phyloP scores from a whole-genome alignment of 1,284 basidiomycete species.

The Hortiboletus rubellus region DNA sequence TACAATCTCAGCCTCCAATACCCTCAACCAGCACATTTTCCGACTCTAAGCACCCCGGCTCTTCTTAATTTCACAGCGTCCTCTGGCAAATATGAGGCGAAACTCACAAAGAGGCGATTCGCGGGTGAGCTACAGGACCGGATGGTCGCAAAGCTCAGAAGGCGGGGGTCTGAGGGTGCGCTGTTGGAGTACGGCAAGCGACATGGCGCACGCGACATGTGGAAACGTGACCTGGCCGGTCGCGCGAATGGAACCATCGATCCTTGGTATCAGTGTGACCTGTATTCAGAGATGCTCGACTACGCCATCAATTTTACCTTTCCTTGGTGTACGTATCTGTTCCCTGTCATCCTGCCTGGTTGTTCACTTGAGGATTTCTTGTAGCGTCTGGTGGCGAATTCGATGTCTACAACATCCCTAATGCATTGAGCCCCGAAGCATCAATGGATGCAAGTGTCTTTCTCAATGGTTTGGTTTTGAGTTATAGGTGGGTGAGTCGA shows the following conservation, averaged over 20 bases:
- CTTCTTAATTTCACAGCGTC: constrained; percentile 17
- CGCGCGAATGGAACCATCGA: constrained; percentile 55
- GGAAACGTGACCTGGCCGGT: constrained; percentile 48
- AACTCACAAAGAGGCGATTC: constrained; percentile 17
- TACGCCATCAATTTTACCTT: constrained; percentile 61
- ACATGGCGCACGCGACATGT: constrained; percentile 21
- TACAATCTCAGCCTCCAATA: constrained; percentile 72
- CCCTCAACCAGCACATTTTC: constrained; percentile 59
- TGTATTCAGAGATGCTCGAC: constrained; percentile 51
- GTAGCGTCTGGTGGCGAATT: constrained; percentile 40
- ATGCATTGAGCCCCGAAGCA: constrained; percentile 50
- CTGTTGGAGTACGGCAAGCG: constrained; percentile 6
- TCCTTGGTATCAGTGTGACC: constrained; percentile 57
- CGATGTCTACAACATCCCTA: constrained; percentile 53
- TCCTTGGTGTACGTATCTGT: constrained; percentile 58
- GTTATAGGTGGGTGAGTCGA: not conserved
- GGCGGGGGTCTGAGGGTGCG: not conserved
- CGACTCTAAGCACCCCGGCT: constrained; percentile 38
- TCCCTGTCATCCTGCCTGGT: not conserved
- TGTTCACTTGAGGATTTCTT: not conserved
- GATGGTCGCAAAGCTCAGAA: not conserved
- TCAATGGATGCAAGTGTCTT: constrained; percentile 50
- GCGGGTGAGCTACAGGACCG: constrained; percentile 16
- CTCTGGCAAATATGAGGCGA: not conserved
- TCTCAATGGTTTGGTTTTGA: constrained; percentile 53